These are phyloP conservation scores for Boechera retrofracta DNA, from an alignment of 345 rosid species.

Conservation along the genomic window DNA sequence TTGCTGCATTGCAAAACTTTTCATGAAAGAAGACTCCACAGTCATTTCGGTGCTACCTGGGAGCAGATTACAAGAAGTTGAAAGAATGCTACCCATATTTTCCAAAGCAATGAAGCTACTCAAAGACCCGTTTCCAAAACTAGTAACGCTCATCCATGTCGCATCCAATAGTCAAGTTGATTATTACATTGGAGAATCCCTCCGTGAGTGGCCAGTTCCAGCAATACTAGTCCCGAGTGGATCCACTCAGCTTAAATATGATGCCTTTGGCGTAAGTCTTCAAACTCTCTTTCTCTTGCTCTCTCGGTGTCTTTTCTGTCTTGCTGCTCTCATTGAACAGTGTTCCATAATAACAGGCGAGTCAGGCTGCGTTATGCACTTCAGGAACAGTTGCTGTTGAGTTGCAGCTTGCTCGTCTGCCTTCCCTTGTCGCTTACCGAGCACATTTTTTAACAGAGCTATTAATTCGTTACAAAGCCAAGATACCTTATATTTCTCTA, in stretches of 20 bases:
- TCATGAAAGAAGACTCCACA: conserved; percentile 62
- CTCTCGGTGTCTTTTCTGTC: neutral
- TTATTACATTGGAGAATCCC: conserved; percentile 47
- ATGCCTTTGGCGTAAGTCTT: conserved; percentile 73
- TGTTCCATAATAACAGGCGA: conserved; percentile 60
- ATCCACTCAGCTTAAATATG: conserved; percentile 63
- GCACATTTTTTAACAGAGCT: conserved; percentile 82
- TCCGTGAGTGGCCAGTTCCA: conserved; percentile 78
- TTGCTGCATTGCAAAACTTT: neutral
- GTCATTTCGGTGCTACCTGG: conserved; percentile 83
- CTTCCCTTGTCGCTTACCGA: conserved; percentile 84
- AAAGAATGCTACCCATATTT: conserved; percentile 87
- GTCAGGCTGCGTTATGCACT: conserved; percentile 84
- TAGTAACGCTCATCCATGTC: conserved; percentile 66
- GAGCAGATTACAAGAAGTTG: conserved; percentile 93
- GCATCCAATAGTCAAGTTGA: conserved; percentile 82
- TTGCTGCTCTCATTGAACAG: conserved; percentile 16
- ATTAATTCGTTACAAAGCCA: conserved; percentile 77
- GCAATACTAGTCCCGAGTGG: conserved; percentile 75
- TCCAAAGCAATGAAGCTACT: conserved; percentile 56
- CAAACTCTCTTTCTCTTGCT: conserved; percentile 8
- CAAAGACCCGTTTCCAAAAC: conserved; percentile 55
- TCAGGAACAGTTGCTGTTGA: conserved; percentile 98
- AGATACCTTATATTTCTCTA: conserved; percentile 82
- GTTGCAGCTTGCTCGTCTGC: conserved; percentile 78